A percentile compares a stretch with the other conserved stretches of the same genome.
These are phyloP conservation scores for Carex littledalei DNA, from an alignment of 176 grass and related monocot species.

Conservation along the genomic window DNA sequence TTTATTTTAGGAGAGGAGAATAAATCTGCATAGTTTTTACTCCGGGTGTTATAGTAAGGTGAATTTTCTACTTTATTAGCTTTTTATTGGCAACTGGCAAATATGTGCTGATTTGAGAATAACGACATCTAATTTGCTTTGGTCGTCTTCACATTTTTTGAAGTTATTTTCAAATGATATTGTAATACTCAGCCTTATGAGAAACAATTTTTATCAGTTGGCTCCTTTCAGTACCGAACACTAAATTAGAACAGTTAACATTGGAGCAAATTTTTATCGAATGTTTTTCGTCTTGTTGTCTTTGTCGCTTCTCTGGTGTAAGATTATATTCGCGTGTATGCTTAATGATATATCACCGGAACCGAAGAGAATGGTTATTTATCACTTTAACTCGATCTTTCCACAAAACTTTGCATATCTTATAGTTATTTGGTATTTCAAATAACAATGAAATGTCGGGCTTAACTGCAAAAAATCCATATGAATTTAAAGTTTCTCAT, in stretches of 20 bases:
- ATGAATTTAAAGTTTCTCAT: neutral
- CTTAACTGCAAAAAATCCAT: neutral
- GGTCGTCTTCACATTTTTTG: neutral
- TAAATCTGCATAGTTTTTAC: neutral
- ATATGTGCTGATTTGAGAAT: neutral
- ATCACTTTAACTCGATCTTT: neutral
- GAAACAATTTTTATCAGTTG: neutral
- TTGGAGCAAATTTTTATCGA: neutral
- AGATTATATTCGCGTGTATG: neutral
- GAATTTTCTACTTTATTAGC: neutral
- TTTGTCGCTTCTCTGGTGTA: neutral
- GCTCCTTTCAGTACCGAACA: neutral
- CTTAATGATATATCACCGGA: neutral
- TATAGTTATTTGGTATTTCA: neutral
- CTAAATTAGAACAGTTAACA: neutral
- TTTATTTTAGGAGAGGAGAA: constrained; percentile 7
- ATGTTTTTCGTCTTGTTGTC: neutral
- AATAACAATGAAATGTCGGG: neutral
- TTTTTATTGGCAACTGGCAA: neutral
- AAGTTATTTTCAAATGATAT: neutral
- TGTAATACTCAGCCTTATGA: neutral
- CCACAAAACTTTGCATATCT: neutral
- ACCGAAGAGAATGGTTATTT: neutral
- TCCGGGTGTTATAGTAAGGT: neutral
- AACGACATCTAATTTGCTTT: neutral